phyloP scores from a whole-genome alignment of 805 yeast species.

The Cyberlindnera suaveolens region DNA sequence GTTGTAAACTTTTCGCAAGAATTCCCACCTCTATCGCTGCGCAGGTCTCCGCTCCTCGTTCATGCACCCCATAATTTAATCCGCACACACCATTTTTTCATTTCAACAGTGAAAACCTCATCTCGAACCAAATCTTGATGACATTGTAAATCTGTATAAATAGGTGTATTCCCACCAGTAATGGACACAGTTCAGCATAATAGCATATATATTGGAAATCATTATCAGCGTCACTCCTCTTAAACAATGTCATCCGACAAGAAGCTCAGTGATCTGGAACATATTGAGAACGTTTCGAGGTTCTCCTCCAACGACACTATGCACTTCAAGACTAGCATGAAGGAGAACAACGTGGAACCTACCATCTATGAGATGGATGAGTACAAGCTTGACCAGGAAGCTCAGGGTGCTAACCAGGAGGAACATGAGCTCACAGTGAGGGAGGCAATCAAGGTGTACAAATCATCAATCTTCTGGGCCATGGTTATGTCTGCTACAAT shows the following conservation, averaged over 20 bases:
- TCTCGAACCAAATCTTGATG: no score
- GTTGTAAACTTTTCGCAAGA: no score
- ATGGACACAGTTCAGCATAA: no score
- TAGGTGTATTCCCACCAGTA: no score
- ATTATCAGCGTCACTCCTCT: no score
- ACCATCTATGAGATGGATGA: slow-evolving; percentile 12
- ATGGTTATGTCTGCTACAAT: slow-evolving; percentile 15
- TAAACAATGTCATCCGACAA: slow-evolving; percentile 2
- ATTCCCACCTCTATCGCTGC: no score
- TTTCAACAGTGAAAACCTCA: no score
- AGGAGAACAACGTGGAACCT: neutral
- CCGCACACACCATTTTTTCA: no score
- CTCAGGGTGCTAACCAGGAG: slow-evolving; percentile 14
- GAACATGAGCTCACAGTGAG: slow-evolving; percentile 14
- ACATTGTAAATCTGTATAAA: no score
- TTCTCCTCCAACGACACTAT: slow-evolving; percentile 3
- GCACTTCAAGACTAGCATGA: neutral
- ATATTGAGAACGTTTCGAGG: slow-evolving; percentile 12
- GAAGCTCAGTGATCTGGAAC: slow-evolving; percentile 10
- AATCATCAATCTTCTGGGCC: slow-evolving; percentile 15
- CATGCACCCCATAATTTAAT: no score
- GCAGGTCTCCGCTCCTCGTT: no score
- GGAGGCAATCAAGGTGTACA: slow-evolving; percentile 16
- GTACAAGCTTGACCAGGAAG: slow-evolving; percentile 7
- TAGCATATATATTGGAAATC: no score